phyloP scores from a whole-genome alignment of 306 rosid species.

The Glycine tomentella region DNA sequence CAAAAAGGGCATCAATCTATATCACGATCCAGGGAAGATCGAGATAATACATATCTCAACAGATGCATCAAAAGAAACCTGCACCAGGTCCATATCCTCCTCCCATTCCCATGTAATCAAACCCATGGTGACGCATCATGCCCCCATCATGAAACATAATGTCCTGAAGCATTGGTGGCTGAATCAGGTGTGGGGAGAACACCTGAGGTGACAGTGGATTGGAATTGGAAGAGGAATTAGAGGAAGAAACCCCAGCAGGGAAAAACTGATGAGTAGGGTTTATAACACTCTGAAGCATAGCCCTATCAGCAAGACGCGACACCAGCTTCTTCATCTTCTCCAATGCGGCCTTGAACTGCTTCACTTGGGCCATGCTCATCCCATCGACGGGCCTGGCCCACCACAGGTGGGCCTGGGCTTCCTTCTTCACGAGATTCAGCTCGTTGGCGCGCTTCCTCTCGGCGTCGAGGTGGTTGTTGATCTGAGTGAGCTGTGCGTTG shows the following conservation, averaged over 20 bases:
- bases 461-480: neutral
- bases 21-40: too few relatives aligned
- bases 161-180: conserved; percentile 24
- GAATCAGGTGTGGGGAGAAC: neutral
- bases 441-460: conserved; percentile 9
- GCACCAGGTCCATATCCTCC: neutral
- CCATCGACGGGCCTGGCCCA: conserved; percentile 22
- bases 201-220: neutral
- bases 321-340: neutral
- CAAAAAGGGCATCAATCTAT: neutral
- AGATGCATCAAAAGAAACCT: conserved; percentile 31
- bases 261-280: conserved; percentile 19
- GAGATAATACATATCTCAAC: too few relatives aligned
- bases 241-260: neutral
- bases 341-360: neutral
- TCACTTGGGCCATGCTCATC: neutral
- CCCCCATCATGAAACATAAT: conserved; percentile 20
- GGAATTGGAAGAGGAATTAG: neutral
- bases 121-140: neutral
- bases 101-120: conserved; percentile 30
- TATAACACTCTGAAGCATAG: neutral
- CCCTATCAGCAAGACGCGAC: neutral
- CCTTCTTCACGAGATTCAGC: neutral
- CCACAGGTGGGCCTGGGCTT: neutral
- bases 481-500: conserved; percentile 23